A percentile compares a stretch with the other conserved stretches of the same genome.
Conservation (phyloP, 768 basidiomycete genomes). For the Termitomyces sp. region DNA sequence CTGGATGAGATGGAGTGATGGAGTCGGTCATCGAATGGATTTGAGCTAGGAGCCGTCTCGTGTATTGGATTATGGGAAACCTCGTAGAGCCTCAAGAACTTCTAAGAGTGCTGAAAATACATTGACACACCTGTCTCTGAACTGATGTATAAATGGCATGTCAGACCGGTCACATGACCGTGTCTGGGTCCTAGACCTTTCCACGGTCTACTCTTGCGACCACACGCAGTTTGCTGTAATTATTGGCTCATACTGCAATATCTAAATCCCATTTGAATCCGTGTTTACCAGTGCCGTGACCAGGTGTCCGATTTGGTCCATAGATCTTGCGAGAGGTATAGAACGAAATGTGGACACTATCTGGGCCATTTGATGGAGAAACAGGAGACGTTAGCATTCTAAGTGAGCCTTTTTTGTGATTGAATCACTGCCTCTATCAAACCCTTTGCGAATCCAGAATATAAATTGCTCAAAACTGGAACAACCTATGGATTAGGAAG, state of each 20-base stretch:
- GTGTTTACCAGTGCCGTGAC: not conserved
- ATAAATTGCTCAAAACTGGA: conserved; percentile 60
- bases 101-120: no score
- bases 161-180: no score
- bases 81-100: no score
- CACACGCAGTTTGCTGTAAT: no score
- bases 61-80: no score
- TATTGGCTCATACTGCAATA: no score
- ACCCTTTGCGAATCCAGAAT: conserved; percentile 15
- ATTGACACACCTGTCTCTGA: no score
- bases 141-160: no score
- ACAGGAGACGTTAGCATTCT: conserved; percentile 27
- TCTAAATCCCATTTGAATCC: not conserved
- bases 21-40: no score
- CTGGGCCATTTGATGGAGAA: conserved; percentile 48
- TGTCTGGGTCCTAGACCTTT: no score
- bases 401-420: conserved; percentile 28
- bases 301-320: not conserved
- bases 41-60: no score
- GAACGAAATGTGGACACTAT: conserved; percentile 45
- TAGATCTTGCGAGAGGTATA: not conserved
- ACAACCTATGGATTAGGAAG: conserved; percentile 51
- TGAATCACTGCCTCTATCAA: not conserved
- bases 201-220: not conserved
- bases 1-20: no score